These are phyloP conservation scores for Trichoderma polysporum DNA, from an alignment of 2,329 filamentous ascomycete species.

Conservation along the genomic window DNA sequence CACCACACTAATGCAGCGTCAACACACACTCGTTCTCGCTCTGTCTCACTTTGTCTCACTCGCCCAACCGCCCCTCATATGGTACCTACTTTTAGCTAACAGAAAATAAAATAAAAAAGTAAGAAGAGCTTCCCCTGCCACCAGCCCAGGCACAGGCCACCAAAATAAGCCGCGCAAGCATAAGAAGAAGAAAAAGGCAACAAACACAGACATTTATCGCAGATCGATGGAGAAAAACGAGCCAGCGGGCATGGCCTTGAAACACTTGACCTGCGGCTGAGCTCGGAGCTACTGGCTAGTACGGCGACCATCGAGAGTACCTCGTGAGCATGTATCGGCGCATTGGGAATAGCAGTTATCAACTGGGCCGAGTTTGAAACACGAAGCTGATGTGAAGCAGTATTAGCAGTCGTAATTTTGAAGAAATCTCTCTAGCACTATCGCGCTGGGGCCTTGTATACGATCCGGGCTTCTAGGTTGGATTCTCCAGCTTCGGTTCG, in stretches of 20 bases:
- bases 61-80: background rate
- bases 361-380: background rate
- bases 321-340: background rate
- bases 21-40: background rate
- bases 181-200: background rate
- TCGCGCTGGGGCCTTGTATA: background rate
- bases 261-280: conserved; percentile 11
- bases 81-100: background rate
- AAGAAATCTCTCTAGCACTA: background rate
- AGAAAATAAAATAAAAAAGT: background rate
- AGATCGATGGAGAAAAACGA: background rate
- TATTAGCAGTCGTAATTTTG: background rate
- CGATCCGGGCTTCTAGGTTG: background rate
- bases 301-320: background rate
- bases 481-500: too few relatives aligned
- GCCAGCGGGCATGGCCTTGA: background rate
- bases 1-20: background rate
- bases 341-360: background rate
- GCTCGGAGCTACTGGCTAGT: background rate
- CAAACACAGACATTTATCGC: background rate
- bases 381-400: background rate
- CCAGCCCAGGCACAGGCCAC: background rate
- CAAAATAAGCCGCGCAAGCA: background rate
- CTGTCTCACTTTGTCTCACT: background rate
- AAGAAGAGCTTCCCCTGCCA: background rate